These are phyloP conservation scores for Ceratocystis alfenasii DNA, from an alignment of 2,329 filamentous ascomycete species.

Conservation along the genomic window DNA sequence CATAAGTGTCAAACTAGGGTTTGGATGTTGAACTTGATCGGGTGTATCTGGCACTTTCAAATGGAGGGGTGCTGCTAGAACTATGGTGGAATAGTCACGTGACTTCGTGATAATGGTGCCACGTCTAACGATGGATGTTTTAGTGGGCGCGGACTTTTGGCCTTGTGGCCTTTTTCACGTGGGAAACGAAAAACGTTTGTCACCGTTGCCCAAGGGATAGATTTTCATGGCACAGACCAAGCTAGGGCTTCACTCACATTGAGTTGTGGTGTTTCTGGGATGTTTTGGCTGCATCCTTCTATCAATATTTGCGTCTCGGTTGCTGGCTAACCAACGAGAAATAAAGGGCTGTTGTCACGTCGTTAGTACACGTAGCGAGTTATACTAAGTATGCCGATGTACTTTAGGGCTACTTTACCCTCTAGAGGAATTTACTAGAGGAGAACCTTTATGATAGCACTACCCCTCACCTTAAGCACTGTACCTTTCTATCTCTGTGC, in stretches of 20 bases:
- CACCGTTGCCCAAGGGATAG: background rate
- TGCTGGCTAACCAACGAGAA: background rate
- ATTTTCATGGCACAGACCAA: constrained; percentile 4
- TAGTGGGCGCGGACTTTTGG: background rate
- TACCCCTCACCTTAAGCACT: background rate
- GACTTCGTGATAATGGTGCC: background rate
- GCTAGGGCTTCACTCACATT: background rate
- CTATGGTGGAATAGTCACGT: constrained; percentile 5
- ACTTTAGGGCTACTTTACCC: too few species aligned
- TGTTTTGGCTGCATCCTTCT: background rate
- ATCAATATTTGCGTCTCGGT: background rate
- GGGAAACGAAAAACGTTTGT: background rate
- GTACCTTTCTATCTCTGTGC: constrained; percentile 12
- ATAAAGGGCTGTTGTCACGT: background rate
- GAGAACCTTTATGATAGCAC: background rate
- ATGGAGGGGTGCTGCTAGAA: too few species aligned
- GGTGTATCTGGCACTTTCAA: background rate
- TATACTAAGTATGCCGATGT: background rate
- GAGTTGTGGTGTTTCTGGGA: background rate
- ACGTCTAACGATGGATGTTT: background rate
- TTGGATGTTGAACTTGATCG: background rate
- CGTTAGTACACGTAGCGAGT: constrained; percentile 7
- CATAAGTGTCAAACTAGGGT: background rate
- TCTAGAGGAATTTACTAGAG: background rate
- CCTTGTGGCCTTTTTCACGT: too few species aligned